These are phyloP conservation scores for Cyclotella distinguenda DNA, from an alignment of 108 stramenopile species.

Conservation along the genomic window DNA sequence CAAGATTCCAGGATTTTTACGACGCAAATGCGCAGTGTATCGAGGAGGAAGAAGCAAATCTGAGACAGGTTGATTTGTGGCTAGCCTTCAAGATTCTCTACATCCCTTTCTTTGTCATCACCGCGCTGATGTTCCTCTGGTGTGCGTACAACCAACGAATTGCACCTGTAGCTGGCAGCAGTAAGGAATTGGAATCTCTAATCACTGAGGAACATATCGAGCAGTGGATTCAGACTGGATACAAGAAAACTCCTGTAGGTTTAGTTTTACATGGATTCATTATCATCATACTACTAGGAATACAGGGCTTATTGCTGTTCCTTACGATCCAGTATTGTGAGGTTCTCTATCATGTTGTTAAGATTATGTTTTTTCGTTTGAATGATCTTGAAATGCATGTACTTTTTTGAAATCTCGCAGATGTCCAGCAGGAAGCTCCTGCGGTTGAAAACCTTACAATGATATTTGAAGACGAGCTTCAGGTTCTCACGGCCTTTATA, in stretches of 20 bases:
- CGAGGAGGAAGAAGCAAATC: slow-evolving; percentile 27
- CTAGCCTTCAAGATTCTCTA: slow-evolving; percentile 48
- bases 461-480: slow-evolving; percentile 49
- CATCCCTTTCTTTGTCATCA: slow-evolving; percentile 26
- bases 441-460: slow-evolving; percentile 15
- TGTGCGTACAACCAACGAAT: slow-evolving; percentile 58
- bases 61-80: slow-evolving; percentile 36
- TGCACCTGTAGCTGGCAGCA: slow-evolving; percentile 37
- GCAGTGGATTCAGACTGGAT: slow-evolving; percentile 57
- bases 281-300: slow-evolving; percentile 28
- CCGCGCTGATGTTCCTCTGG: slow-evolving; percentile 47
- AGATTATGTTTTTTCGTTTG: background rate
- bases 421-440: slow-evolving; percentile 44
- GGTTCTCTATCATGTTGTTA: background rate
- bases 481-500: slow-evolving; percentile 57
- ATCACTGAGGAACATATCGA: slow-evolving; percentile 1
- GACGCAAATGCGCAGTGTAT: slow-evolving; percentile 21
- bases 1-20: slow-evolving; percentile 18
- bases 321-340: slow-evolving; percentile 47
- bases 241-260: slow-evolving; percentile 49
- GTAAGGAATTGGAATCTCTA: background rate
- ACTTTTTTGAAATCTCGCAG: slow-evolving; percentile 2
- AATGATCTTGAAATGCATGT: background rate
- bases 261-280: slow-evolving; percentile 39
- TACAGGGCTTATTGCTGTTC: slow-evolving; percentile 39